phyloP scores from a whole-genome alignment of 768 basidiomycete species.

The Clitopilus passeckerianus region DNA sequence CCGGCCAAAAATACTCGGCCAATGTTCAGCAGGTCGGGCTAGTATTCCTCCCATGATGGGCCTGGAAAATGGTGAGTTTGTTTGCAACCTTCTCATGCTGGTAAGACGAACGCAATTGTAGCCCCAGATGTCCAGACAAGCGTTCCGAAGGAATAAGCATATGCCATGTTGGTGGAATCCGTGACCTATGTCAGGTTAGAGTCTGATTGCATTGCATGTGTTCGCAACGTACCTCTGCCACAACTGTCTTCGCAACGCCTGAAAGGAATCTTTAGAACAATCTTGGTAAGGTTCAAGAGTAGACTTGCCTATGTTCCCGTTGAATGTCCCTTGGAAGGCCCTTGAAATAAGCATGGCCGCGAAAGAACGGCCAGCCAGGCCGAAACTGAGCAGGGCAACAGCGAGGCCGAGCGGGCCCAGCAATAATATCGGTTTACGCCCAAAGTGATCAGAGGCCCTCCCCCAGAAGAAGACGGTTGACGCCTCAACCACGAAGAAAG shows the following conservation, averaged over 20 bases:
- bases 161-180: slow-evolving; percentile 50
- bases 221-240: slow-evolving; percentile 11
- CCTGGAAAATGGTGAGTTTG: slow-evolving; percentile 20
- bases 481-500: slow-evolving; percentile 58
- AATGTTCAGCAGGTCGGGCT: slow-evolving; percentile 62
- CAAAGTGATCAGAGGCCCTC: slow-evolving; percentile 51
- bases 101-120: slow-evolving; percentile 37
- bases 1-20: slow-evolving; percentile 50
- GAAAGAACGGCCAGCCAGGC: slow-evolving; percentile 49
- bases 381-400: slow-evolving; percentile 54
- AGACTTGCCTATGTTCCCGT: slow-evolving; percentile 34
- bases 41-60: slow-evolving; percentile 67
- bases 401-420: slow-evolving; percentile 47
- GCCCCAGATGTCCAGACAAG: slow-evolving; percentile 39
- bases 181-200: slow-evolving; percentile 52
- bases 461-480: slow-evolving; percentile 61
- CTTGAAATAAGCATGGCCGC: slow-evolving; percentile 37
- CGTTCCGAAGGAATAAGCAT: slow-evolving; percentile 34
- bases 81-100: slow-evolving; percentile 15
- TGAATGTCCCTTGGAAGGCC: slow-evolving; percentile 15
- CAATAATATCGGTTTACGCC: slow-evolving; percentile 61
- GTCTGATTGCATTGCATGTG: neutral
- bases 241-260: slow-evolving; percentile 15
- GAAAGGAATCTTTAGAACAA: neutral
- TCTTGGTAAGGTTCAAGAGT: neutral